phyloP scores from a whole-genome alignment of 2,329 filamentous ascomycete genomes.

The Sarocladium kiliense region DNA sequence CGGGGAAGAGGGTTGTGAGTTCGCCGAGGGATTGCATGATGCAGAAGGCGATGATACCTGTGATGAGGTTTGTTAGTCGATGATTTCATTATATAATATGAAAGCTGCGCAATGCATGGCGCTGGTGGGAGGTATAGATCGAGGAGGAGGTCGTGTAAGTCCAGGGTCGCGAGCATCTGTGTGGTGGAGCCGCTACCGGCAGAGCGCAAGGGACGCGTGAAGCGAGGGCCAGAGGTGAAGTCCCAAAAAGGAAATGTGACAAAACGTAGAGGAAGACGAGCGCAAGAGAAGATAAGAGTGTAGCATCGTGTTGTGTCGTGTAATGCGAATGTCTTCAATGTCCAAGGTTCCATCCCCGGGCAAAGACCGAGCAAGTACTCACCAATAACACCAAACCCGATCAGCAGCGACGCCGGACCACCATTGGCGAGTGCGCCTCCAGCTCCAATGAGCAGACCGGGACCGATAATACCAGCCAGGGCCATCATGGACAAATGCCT shows the following conservation, averaged over 20 bases:
- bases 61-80: conserved; percentile 12
- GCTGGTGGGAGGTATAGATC: neutral
- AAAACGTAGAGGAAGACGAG: neutral
- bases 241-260: neutral
- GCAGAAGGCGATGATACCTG: conserved; percentile 55
- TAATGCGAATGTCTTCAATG: too few relatives aligned
- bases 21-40: conserved; percentile 73
- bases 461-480: conserved; percentile 58
- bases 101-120: neutral
- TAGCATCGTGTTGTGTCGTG: too few relatives aligned
- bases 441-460: conserved; percentile 66
- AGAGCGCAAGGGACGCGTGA: neutral
- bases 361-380: conserved; percentile 12
- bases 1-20: conserved; percentile 67
- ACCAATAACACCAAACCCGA: conserved; percentile 67
- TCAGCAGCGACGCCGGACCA: conserved; percentile 66
- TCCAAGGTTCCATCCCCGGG: too few relatives aligned
- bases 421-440: conserved; percentile 64
- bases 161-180: neutral
- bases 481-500: conserved; percentile 64
- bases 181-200: neutral
- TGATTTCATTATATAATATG: neutral
- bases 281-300: too few relatives aligned
- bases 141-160: neutral
- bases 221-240: neutral